Evolutionary conservation across 306 rosid genomes (phyloP).

Genomic region (cucumber (Cucumis sativus)): Cucumber_9930_V3 NC_026656.2:1680001-1680500

Average conservation of each 20-base stretch:
- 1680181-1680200: neutral
- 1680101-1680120: neutral
- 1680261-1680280: constrained; percentile 34
- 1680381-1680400: neutral
- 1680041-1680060: neutral
- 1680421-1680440: constrained; percentile 16
- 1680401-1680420: neutral
- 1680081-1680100: neutral
- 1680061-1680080: neutral
- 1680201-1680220: neutral
- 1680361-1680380: neutral
- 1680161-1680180: neutral
- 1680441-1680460: constrained; percentile 64
- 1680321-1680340: constrained; percentile 2
- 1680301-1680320: neutral
- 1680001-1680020: too few species aligned
- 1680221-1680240: constrained; percentile 66
- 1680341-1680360: neutral
- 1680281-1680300: neutral
- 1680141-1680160: too few species aligned
- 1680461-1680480: constrained; percentile 74
- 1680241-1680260: constrained; percentile 73
- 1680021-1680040: neutral
- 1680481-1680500: constrained; percentile 71
- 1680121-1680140: neutral